phyloP scores from a whole-genome alignment of 805 yeast species.

The Myxozyma neglecta region DNA sequence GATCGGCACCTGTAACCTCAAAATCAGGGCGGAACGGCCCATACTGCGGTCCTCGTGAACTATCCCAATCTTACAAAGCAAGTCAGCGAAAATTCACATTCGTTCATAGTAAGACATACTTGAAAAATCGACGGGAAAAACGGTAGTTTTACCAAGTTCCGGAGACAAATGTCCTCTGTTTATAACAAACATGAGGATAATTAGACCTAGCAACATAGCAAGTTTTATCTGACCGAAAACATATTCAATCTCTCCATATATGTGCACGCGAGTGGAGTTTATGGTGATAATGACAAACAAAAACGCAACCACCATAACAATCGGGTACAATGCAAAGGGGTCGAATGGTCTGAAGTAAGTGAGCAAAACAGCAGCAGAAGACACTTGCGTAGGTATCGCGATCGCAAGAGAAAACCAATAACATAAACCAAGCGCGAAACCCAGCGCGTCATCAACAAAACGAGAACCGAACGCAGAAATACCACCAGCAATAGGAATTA shows the following conservation, averaged over 20 bases:
- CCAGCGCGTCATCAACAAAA: conserved; percentile 52
- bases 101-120: not conserved
- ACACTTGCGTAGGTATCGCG: conserved; percentile 76
- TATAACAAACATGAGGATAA: conserved; percentile 57
- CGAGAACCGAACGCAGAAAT: conserved; percentile 52
- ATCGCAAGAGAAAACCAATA: conserved; percentile 73
- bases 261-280: conserved; percentile 57
- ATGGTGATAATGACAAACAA: conserved; percentile 46
- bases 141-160: conserved; percentile 11
- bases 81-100: not conserved
- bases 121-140: conserved; percentile 22
- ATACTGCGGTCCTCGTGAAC: conserved; percentile 3
- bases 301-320: conserved; percentile 68
- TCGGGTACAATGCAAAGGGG: conserved; percentile 54
- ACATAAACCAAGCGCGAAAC: conserved; percentile 57
- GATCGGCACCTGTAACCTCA: conserved; percentile 3
- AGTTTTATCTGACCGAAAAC: conserved; percentile 59
- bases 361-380: conserved; percentile 76
- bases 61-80: conserved; percentile 16
- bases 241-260: conserved; percentile 69
- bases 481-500: conserved; percentile 55
- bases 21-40: conserved; percentile 28
- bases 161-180: conserved; percentile 44
- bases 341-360: conserved; percentile 61
- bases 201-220: conserved; percentile 57